Conservation (phyloP, 2,329 filamentous ascomycete genomes). For the Calonectria multiphialidica region DNA sequence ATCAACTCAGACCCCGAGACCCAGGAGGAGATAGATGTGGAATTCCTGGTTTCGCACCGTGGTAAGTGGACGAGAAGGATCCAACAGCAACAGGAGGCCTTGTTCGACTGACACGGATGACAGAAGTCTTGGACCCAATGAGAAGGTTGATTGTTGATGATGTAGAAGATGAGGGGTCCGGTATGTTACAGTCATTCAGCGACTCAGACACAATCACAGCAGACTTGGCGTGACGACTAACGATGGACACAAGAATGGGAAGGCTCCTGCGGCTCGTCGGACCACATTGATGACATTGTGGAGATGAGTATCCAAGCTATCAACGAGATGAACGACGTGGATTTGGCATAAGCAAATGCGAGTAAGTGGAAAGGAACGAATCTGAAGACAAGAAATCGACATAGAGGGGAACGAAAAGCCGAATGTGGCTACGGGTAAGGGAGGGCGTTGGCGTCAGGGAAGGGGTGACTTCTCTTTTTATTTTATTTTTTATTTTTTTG, state of each 20-base stretch:
- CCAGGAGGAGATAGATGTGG: slow-evolving; percentile 45
- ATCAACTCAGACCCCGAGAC: slow-evolving; percentile 50
- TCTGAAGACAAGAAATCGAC: slow-evolving; percentile 1
- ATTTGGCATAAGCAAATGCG: slow-evolving; percentile 38
- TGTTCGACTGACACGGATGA: slow-evolving; percentile 22
- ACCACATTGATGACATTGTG: slow-evolving; percentile 63
- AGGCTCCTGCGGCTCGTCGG: slow-evolving; percentile 66
- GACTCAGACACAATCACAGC: slow-evolving; percentile 41
- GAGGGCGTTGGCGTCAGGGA: slow-evolving; percentile 22
- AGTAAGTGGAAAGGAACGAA: not conserved
- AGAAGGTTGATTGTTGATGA: slow-evolving; percentile 67
- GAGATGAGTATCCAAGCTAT: slow-evolving; percentile 59
- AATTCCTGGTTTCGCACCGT: slow-evolving; percentile 42
- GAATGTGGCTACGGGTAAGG: not conserved
- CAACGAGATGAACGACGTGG: slow-evolving; percentile 54
- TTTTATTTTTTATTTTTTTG: too few relatives aligned
- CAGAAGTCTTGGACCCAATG: slow-evolving; percentile 62
- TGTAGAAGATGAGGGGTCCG: slow-evolving; percentile 69
- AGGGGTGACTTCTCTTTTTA: slow-evolving; percentile 11
- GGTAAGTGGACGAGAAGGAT: slow-evolving; percentile 37
- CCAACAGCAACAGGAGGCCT: too few relatives aligned
- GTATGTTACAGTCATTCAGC: slow-evolving; percentile 58
- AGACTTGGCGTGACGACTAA: slow-evolving; percentile 42
- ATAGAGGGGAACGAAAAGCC: slow-evolving; percentile 16
- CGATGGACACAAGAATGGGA: slow-evolving; percentile 62